phyloP scores from a whole-genome alignment of 1,284 basidiomycete genomes.

The Pseudozyma pruni region DNA sequence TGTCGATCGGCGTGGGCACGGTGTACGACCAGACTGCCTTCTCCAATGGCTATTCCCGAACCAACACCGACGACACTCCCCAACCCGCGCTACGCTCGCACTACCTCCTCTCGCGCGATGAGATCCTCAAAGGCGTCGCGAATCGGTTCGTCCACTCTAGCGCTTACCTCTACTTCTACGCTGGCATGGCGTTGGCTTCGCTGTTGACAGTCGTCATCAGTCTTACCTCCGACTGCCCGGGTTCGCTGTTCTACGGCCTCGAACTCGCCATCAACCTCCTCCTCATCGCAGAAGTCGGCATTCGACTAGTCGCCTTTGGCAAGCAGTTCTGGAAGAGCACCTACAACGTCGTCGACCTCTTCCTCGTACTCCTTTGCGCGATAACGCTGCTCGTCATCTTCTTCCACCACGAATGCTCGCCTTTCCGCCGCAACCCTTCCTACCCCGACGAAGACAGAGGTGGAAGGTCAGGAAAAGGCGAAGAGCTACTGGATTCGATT shows the following conservation, averaged over 20 bases:
- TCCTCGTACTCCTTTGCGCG: conserved; percentile 60
- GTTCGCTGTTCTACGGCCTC: conserved; percentile 61
- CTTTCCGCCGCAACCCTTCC: conserved; percentile 39
- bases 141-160: conserved; percentile 66
- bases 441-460: conserved; percentile 19
- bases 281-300: conserved; percentile 63
- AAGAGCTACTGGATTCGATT: conserved; percentile 64
- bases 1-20: conserved; percentile 35
- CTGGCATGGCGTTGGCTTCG: conserved; percentile 61
- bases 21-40: conserved; percentile 40
- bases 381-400: conserved; percentile 64
- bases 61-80: conserved; percentile 1
- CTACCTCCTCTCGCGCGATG: conserved; percentile 60
- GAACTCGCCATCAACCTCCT: conserved; percentile 63
- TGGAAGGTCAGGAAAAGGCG: conserved; percentile 52
- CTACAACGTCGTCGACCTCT: conserved; percentile 64
- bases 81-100: conserved; percentile 42
- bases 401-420: conserved; percentile 65
- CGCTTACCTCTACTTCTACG: conserved; percentile 66
- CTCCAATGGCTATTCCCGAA: conserved; percentile 17
- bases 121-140: conserved; percentile 65
- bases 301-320: conserved; percentile 62
- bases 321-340: conserved; percentile 67
- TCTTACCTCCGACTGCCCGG: conserved; percentile 60
- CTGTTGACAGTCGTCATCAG: conserved; percentile 62